phyloP scores from a whole-genome alignment of 2,329 filamentous ascomycete genomes.

The Botrytis paeoniae region DNA sequence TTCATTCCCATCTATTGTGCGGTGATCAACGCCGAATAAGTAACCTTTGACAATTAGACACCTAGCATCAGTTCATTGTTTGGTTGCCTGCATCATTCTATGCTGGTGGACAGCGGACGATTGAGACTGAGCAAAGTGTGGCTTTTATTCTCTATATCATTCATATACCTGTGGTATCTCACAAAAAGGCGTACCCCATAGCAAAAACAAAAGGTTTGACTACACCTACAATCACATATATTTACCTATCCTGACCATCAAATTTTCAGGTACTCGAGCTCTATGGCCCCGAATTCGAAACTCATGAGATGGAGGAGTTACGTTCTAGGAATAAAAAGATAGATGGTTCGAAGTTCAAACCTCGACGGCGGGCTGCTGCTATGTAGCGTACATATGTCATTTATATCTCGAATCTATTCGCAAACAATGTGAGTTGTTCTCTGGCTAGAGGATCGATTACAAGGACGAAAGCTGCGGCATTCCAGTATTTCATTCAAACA shows the following conservation, averaged over 20 bases:
- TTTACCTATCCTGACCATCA: not conserved
- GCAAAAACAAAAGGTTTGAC: not conserved
- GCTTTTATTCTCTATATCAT: too few relatives aligned
- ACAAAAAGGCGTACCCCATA: not conserved
- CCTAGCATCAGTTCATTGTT: too few relatives aligned
- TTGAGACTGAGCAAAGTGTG: not conserved
- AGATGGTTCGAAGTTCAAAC: not conserved
- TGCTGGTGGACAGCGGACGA: not conserved
- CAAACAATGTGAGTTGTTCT: not conserved
- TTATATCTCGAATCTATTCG: not conserved
- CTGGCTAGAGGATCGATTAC: too few relatives aligned
- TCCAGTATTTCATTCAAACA: not conserved
- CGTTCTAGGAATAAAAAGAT: not conserved
- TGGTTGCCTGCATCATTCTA: too few relatives aligned
- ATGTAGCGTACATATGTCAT: accelerated
- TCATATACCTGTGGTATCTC: too few relatives aligned
- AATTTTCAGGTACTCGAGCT: not conserved
- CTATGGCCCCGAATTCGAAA: not conserved
- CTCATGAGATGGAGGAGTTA: not conserved
- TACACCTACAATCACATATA: not conserved
- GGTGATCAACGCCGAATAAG: not conserved
- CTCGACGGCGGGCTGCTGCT: not conserved
- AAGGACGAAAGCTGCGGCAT: not conserved
- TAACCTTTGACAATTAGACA: too few relatives aligned
- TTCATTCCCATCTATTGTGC: not conserved